Conservation (phyloP, 371 early-diverging fungal genomes). For the Basidiobolus meristosporus region DNA sequence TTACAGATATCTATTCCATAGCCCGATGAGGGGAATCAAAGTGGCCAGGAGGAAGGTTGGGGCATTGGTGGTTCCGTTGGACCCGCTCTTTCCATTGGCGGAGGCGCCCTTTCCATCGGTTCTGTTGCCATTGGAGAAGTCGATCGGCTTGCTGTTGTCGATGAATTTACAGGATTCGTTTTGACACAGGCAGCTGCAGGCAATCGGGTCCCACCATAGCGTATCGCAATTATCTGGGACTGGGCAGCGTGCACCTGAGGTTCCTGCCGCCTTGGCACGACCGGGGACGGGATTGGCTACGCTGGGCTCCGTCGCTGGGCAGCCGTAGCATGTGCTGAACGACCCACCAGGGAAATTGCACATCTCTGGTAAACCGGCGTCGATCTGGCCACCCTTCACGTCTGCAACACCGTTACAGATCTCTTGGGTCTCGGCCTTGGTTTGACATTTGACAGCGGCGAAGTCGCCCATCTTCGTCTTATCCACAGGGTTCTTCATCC, state of each 20-base stretch:
- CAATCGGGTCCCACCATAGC: conserved; percentile 51
- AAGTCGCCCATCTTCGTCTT: conserved; percentile 26
- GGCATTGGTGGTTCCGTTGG: too few species aligned
- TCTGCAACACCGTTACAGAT: conserved; percentile 56
- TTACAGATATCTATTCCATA: too few species aligned
- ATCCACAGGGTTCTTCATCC: conserved; percentile 53
- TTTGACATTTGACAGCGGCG: conserved; percentile 30
- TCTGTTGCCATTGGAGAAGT: too few species aligned
- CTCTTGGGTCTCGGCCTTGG: conserved; percentile 37
- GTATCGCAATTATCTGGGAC: conserved; percentile 45
- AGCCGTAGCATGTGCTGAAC: conserved; percentile 44
- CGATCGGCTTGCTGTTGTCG: conserved; percentile 3
- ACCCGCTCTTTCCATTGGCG: too few species aligned
- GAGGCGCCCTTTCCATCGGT: too few species aligned
- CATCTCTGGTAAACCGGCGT: conserved; percentile 15
- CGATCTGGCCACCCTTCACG: conserved; percentile 19
- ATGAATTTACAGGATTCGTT: conserved; percentile 11
- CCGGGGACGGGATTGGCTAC: conserved; percentile 29
- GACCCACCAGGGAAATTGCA: conserved; percentile 32
- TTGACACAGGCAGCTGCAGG: conserved; percentile 10
- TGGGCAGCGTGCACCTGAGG: conserved; percentile 14
- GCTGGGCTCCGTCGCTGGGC: conserved; percentile 27
- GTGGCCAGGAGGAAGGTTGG: too few species aligned
- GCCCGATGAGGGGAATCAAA: too few species aligned
- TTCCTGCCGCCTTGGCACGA: conserved; percentile 1